Evolutionary conservation across 2,329 filamentous ascomycete species (phyloP), one percentile per base, ranked within the genome.

Genomic region (Aspergillus costaricaensis): DNA sequence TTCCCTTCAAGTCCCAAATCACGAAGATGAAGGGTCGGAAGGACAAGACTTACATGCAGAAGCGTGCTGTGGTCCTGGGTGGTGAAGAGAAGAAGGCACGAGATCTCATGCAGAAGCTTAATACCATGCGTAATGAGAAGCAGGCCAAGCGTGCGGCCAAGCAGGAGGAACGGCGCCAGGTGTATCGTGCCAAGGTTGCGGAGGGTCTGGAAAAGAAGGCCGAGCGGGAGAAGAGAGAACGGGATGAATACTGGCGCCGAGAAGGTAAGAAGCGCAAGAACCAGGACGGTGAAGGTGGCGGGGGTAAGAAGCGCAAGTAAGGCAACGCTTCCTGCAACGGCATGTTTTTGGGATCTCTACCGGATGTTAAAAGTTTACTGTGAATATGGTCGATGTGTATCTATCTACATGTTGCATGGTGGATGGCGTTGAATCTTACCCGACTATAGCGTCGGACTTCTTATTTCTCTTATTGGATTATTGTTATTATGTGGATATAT

Each of bases 1-100:
- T 99, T 9, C 95, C 95, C 5, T 99, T 91, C 86, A 94, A 93
- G 75, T 93, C 90, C 12, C 95, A 99, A 76, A 93, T 96, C 71
- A 85, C 89, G 21, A 82, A 87, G 74, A 94, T 90, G 81, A 90
- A 89, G 78, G 87, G 90, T 62, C 91, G 93, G 80, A 88, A 86
- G 75, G 88, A 88, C 70, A 79, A 88, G 72, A 96, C 93, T 21
- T 99, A 99, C 76, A 83, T 96, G 83, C 92, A 96, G 81, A 97
- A 97, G 81, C 90, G 95, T 9, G 95, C 94, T 14, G 92, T 98
- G n/a, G 86, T 96, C 23, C 79, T 91, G 15, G 84, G 89, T 12
- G 88, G 88, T 25, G 94, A 98, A 76, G 95, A 99, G 84, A 92
- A 90, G 83, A 90, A 89, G 76, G 92, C 92, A 4, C 84, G 95